A percentile compares a stretch with the other conserved stretches of the same genome.
These are phyloP conservation scores for Lactuca sativa DNA, from an alignment of 129 eudicot species.

Conservation along the genomic window DNA sequence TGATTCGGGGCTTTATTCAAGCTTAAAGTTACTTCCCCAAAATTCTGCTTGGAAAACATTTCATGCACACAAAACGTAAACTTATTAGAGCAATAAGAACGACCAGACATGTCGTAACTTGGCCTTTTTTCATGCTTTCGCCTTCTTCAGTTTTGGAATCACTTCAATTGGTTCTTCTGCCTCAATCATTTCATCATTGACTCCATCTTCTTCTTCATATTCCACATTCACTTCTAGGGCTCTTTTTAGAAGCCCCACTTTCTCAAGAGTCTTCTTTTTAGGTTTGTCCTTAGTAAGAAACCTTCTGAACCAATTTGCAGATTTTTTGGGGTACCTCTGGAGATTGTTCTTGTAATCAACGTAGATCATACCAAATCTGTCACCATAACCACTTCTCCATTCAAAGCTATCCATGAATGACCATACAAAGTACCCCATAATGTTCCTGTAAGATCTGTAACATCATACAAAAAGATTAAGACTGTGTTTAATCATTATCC, in stretches of 20 bases:
- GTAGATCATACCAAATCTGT: slow-evolving; percentile 52
- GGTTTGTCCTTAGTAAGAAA: slow-evolving; percentile 12
- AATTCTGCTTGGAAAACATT: neutral
- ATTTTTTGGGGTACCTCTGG: slow-evolving; percentile 49
- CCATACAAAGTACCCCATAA: slow-evolving; percentile 54
- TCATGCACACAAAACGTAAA: neutral
- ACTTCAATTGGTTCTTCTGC: neutral
- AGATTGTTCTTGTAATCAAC: slow-evolving; percentile 41
- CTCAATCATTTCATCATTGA: neutral
- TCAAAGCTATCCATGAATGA: slow-evolving; percentile 60
- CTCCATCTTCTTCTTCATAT: slow-evolving; percentile 14
- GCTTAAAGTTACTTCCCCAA: neutral
- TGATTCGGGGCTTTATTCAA: neutral
- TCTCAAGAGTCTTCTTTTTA: too few species aligned
- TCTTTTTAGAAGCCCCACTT: slow-evolving; percentile 5
- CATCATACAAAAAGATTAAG: neutral
- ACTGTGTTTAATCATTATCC: neutral
- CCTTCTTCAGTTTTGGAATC: slow-evolving; percentile 6
- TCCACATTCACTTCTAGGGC: neutral
- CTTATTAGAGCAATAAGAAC: neutral
- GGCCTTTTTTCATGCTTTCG: neutral
- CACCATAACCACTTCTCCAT: slow-evolving; percentile 44
- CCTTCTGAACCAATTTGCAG: slow-evolving; percentile 51
- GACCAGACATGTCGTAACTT: neutral
- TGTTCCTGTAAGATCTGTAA: slow-evolving; percentile 24